These are phyloP conservation scores for Pleoardoris graminearum DNA, from an alignment of 2,329 filamentous ascomycete genomes.

Conservation along the genomic window DNA sequence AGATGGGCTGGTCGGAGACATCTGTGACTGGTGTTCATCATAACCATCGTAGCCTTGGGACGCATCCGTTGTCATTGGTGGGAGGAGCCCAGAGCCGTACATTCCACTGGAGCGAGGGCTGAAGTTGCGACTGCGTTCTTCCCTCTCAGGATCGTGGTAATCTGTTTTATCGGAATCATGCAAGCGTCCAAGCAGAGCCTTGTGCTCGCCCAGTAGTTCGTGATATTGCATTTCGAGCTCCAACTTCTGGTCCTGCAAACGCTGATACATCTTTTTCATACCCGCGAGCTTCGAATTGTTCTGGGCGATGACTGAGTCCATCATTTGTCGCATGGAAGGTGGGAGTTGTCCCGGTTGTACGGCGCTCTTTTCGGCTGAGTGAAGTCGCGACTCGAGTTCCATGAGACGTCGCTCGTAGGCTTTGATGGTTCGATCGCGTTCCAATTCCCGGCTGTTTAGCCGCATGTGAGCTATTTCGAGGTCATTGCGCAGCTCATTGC, in stretches of 20 bases:
- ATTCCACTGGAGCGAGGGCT: slow-evolving; percentile 27
- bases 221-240: slow-evolving; percentile 54
- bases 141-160: slow-evolving; percentile 13
- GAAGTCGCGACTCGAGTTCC: slow-evolving; percentile 48
- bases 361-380: slow-evolving; percentile 28
- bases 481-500: slow-evolving; percentile 61
- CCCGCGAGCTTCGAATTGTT: slow-evolving; percentile 53
- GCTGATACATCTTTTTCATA: slow-evolving; percentile 57
- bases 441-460: slow-evolving; percentile 57
- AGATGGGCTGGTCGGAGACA: slow-evolving; percentile 26
- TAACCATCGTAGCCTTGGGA: slow-evolving; percentile 36
- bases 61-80: slow-evolving; percentile 28
- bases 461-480: slow-evolving; percentile 63
- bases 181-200: slow-evolving; percentile 32
- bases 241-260: slow-evolving; percentile 55
- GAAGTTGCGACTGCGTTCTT: slow-evolving; percentile 31
- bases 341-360: slow-evolving; percentile 40
- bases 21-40: slow-evolving; percentile 35
- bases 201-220: slow-evolving; percentile 44
- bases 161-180: slow-evolving; percentile 23
- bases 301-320: slow-evolving; percentile 54
- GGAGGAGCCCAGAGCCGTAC: slow-evolving; percentile 28
- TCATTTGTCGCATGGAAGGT: slow-evolving; percentile 50
- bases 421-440: slow-evolving; percentile 52
- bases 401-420: slow-evolving; percentile 55